Evolutionary conservation across 495 filamentous ascomycete species (phyloP).

Genomic region (Jackrogersella minutella): DNA sequence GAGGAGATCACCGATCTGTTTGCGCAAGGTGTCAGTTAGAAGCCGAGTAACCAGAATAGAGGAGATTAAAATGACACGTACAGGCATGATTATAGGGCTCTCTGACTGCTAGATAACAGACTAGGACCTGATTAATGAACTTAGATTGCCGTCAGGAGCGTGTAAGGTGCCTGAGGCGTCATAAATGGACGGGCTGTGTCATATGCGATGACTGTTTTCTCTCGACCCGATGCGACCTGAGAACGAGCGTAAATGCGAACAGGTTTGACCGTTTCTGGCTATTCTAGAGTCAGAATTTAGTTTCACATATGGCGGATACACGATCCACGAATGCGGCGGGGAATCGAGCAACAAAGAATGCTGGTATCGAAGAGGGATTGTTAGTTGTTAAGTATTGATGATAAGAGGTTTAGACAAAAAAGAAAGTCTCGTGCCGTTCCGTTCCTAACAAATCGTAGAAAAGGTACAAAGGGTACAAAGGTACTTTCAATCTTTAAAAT

Average conservation of each 20-base stretch:
- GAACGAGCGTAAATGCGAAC: constrained; percentile 12
- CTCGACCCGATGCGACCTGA: constrained; percentile 29
- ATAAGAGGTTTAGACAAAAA: constrained; percentile 38
- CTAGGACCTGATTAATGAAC: constrained; percentile 4
- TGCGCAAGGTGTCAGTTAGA: constrained; percentile 42
- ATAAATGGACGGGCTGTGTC: constrained; percentile 37
- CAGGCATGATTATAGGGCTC: constrained; percentile 42
- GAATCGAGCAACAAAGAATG: constrained; percentile 28
- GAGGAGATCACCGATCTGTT: constrained; percentile 61
- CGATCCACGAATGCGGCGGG: constrained; percentile 23
- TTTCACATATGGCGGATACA: background rate
- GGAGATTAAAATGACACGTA: constrained; percentile 26
- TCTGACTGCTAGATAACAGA: constrained; percentile 14
- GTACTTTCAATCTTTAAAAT: constrained; percentile 6
- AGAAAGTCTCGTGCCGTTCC: constrained; percentile 42
- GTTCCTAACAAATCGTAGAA: constrained; percentile 16
- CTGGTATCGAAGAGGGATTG: constrained; percentile 9
- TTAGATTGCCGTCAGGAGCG: constrained; percentile 40
- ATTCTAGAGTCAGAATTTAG: background rate
- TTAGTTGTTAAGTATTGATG: constrained; percentile 13
- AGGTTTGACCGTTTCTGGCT: constrained; percentile 1
- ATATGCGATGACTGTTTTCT: constrained; percentile 32
- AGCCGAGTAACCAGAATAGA: constrained; percentile 8
- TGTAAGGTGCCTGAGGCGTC: constrained; percentile 38
- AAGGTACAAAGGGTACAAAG: constrained; percentile 16